Evolutionary conservation across 176 grass and related monocot species (phyloP).

Genomic region (Juncus effusus): DNA sequence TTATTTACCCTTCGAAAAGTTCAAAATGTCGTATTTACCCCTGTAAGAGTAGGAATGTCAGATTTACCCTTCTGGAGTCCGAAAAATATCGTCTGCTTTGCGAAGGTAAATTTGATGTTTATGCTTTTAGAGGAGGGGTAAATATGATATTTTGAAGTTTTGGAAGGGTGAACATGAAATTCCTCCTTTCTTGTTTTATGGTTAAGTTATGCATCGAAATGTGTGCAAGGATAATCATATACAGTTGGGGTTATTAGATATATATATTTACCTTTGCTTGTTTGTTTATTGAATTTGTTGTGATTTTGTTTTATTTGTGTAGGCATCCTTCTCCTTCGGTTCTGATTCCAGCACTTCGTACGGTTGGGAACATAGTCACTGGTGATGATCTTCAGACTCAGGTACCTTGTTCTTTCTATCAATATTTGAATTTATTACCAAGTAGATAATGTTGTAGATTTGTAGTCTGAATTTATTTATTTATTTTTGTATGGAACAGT

Average conservation of each 20-base stretch:
- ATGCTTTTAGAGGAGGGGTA: too few relatives aligned
- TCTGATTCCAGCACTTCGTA: slow-evolving; percentile 90
- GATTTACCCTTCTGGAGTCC: neutral
- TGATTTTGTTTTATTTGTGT: slow-evolving; percentile 23
- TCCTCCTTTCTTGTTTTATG: neutral
- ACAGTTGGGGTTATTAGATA: neutral
- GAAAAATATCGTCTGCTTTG: neutral
- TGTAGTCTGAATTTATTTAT: neutral
- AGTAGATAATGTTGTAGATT: neutral
- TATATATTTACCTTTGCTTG: too few relatives aligned
- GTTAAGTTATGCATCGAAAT: neutral
- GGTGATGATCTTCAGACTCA: slow-evolving; percentile 98
- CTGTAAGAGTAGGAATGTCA: too few relatives aligned
- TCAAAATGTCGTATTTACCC: too few relatives aligned
- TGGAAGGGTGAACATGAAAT: too few relatives aligned
- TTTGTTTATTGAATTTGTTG: neutral
- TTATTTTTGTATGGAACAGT: slow-evolving; percentile 37
- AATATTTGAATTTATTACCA: neutral
- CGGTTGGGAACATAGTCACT: slow-evolving; percentile 87
- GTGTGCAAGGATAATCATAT: neutral
- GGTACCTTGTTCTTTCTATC: slow-evolving; percentile 32
- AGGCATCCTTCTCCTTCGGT: slow-evolving; percentile 89
- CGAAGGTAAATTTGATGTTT: neutral
- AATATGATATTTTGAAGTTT: too few relatives aligned
- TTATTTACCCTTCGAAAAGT: too few relatives aligned